phyloP scores from a whole-genome alignment of 208 protist species.

The Trypanosoma lewisi region DNA sequence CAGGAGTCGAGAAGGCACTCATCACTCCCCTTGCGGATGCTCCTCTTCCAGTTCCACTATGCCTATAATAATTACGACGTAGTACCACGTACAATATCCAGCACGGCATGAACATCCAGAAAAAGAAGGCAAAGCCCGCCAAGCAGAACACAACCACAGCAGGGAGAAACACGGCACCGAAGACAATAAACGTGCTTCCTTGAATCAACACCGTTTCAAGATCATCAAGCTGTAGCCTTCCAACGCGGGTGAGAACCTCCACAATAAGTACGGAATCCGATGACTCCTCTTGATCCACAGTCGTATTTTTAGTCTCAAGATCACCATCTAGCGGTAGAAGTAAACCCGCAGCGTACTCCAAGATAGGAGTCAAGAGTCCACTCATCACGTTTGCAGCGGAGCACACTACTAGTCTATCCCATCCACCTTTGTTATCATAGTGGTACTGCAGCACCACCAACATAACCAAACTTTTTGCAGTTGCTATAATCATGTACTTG shows the following conservation, averaged over 20 bases:
- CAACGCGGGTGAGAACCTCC: constrained; percentile 50
- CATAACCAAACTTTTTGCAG: constrained; percentile 51
- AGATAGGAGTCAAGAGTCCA: constrained; percentile 45
- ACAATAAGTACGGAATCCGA: constrained; percentile 53
- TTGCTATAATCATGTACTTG: constrained; percentile 51
- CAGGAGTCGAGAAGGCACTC: constrained; percentile 25
- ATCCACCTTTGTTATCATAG: constrained; percentile 47
- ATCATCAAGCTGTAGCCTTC: constrained; percentile 45
- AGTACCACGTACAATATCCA: constrained; percentile 32
- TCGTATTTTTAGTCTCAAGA: constrained; percentile 10
- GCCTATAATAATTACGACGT: constrained; percentile 46
- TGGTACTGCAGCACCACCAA: constrained; percentile 65
- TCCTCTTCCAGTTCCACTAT: constrained; percentile 10
- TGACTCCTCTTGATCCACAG: constrained; percentile 43
- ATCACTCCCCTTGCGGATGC: not conserved
- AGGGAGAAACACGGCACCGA: constrained; percentile 48
- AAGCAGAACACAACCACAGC: constrained; percentile 41
- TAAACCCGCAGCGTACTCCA: constrained; percentile 43
- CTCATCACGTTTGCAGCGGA: constrained; percentile 54
- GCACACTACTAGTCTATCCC: constrained; percentile 53
- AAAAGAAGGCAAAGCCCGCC: constrained; percentile 25
- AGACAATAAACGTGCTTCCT: constrained; percentile 52
- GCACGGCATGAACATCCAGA: constrained; percentile 37
- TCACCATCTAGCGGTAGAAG: constrained; percentile 37
- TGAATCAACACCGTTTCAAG: constrained; percentile 60